phyloP scores from a whole-genome alignment of 2,329 filamentous ascomycete genomes.

The Arachnopeziza araneosa region DNA sequence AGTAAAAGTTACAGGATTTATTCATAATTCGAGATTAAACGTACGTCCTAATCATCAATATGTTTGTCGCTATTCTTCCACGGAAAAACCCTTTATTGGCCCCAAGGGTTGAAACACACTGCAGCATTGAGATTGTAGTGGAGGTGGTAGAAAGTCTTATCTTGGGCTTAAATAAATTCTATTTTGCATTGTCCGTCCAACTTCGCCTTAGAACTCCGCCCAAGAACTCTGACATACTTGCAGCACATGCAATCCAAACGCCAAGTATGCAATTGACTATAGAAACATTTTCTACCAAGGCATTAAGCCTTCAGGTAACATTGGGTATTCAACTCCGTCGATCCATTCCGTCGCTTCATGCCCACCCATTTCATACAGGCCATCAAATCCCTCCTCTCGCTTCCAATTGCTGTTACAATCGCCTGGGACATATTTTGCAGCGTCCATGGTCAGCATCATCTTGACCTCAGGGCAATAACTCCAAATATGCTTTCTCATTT shows the following conservation, averaged over 20 bases:
- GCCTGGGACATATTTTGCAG: constrained; percentile 44
- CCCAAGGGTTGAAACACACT: too few species aligned
- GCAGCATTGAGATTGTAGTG: too few species aligned
- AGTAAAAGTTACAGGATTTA: too few species aligned
- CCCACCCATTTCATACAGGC: constrained; percentile 6
- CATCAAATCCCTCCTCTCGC: constrained; percentile 28
- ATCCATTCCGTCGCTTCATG: constrained; percentile 23
- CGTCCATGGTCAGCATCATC: constrained; percentile 51
- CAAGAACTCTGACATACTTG: background rate
- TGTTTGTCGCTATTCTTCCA: too few species aligned
- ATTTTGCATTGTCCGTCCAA: background rate
- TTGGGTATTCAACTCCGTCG: constrained; percentile 29
- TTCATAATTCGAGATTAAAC: too few species aligned
- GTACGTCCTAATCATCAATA: too few species aligned
- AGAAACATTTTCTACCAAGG: constrained; percentile 21
- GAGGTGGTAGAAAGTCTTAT: too few species aligned
- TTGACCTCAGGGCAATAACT: constrained; percentile 54
- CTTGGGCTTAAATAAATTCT: background rate
- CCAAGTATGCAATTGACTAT: background rate
- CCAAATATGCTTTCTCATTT: constrained; percentile 46
- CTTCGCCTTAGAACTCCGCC: background rate
- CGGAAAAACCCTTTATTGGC: too few species aligned
- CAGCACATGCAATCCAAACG: background rate
- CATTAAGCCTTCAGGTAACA: constrained; percentile 25
- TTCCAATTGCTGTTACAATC: constrained; percentile 43